Evolutionary conservation across 345 rosid species (phyloP).

Genomic region (Gynandropsis gynandra): DNA sequence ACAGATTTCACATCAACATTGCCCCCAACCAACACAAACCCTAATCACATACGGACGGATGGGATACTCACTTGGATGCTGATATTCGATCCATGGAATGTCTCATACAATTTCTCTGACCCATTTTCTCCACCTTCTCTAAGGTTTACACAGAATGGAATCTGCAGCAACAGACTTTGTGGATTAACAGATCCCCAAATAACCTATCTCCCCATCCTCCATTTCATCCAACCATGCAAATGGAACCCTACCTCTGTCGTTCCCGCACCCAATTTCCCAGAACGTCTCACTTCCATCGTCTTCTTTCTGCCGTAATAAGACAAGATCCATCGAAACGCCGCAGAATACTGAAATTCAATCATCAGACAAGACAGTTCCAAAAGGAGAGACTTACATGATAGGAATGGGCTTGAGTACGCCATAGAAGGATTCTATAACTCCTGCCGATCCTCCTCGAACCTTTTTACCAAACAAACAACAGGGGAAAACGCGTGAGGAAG

Average conservation of each 20-base stretch:
- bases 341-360: background rate
- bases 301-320: slow-evolving; percentile 57
- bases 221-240: no score
- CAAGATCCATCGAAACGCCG: slow-evolving; percentile 6
- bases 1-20: slow-evolving; percentile 34
- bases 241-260: slow-evolving; percentile 86
- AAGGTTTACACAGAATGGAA: slow-evolving; percentile 58
- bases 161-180: slow-evolving; percentile 36
- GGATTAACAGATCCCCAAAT: no score
- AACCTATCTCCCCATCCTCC: no score
- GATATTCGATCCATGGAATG: slow-evolving; percentile 78
- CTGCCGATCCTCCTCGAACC: slow-evolving; percentile 93
- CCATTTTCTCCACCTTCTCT: slow-evolving; percentile 47
- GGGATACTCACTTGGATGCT: slow-evolving; percentile 65
- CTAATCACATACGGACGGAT: background rate
- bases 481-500: background rate
- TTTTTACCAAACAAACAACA: slow-evolving; percentile 20
- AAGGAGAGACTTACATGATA: slow-evolving; percentile 41
- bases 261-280: slow-evolving; percentile 74
- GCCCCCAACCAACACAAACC: background rate
- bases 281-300: slow-evolving; percentile 47
- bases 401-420: slow-evolving; percentile 72
- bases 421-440: slow-evolving; percentile 71
- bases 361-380: background rate
- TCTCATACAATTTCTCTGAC: slow-evolving; percentile 64